Evolutionary conservation across 257 asterid species (phyloP).

Genomic region (Scutellaria galericulata): DNA sequence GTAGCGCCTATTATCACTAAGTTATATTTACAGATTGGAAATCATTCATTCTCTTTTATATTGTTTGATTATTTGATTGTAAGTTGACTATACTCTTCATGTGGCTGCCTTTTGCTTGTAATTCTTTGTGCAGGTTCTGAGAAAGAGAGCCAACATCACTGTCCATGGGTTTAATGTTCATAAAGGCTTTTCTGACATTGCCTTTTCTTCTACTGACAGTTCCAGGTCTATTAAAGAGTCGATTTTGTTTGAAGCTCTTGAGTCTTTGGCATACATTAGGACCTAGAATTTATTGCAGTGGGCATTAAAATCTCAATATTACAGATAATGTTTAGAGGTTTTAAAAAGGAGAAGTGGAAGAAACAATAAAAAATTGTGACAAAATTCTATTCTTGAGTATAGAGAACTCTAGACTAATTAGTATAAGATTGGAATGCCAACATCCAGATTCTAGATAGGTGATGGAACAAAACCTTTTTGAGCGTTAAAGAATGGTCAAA

Average conservation of each 20-base stretch:
- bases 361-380: not conserved
- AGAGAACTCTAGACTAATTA: not conserved
- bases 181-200: constrained; percentile 81
- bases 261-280: constrained; percentile 14
- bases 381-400: constrained; percentile 16
- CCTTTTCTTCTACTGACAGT: constrained; percentile 71
- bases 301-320: constrained; percentile 20
- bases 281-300: constrained; percentile 29
- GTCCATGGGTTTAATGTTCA: constrained; percentile 70
- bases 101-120: constrained; percentile 24
- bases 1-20: not conserved
- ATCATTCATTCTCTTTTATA: not conserved
- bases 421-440: not conserved
- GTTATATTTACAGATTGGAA: not conserved
- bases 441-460: constrained; percentile 16
- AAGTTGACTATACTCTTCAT: not conserved
- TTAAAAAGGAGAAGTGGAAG: not conserved
- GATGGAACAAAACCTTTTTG: constrained; percentile 4
- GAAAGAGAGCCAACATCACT: constrained; percentile 68
- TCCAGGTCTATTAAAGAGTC: constrained; percentile 57
- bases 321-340: constrained; percentile 14
- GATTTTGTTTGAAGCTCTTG: constrained; percentile 1
- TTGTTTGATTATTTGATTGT: not conserved
- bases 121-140: constrained; percentile 62
- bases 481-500: constrained; percentile 7